Percentiles rank a stretch among this genome's conserved stretches.
Conservation (phyloP, 1,284 basidiomycete genomes). For the Dichomitus squalens region DNA sequence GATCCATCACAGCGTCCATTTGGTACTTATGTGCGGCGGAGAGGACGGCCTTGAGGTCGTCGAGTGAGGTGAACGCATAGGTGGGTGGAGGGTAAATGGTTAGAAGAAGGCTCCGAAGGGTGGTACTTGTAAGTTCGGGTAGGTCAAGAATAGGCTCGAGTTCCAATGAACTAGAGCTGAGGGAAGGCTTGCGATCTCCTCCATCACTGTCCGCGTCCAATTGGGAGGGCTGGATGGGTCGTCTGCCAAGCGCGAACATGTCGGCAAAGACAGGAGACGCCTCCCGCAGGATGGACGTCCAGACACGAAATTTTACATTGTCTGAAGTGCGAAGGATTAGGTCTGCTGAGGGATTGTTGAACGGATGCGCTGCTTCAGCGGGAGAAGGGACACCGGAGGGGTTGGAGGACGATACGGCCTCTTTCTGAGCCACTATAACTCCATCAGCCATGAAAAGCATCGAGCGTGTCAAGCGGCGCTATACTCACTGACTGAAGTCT, state of each 20-base stretch:
- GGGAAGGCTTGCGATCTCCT: too few species aligned
- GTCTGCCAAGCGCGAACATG: constrained; percentile 7
- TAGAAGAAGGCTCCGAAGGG: not conserved
- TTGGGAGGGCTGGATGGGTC: not conserved
- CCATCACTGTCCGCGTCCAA: not conserved
- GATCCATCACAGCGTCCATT: constrained; percentile 1
- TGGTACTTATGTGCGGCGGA: constrained; percentile 6
- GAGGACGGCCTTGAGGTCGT: not conserved
- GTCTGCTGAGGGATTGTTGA: constrained; percentile 2
- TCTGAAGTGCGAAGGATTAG: constrained; percentile 13
- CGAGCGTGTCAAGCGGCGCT: too few species aligned
- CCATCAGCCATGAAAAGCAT: too few species aligned
- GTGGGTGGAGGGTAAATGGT: constrained; percentile 1
- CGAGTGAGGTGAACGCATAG: not conserved
- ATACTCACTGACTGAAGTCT: too few species aligned
- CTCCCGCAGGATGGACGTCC: constrained; percentile 9
- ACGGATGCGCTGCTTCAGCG: not conserved
- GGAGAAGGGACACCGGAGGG: not conserved
- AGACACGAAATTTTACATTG: constrained; percentile 10
- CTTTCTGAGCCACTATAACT: too few species aligned
- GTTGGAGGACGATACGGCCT: too few species aligned
- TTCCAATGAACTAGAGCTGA: too few species aligned
- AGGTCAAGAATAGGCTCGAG: not conserved
- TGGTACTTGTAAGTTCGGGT: not conserved
- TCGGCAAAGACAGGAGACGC: constrained; percentile 19